phyloP scores from a whole-genome alignment of 495 filamentous ascomycete species.

The Daldinia vernicosa region DNA sequence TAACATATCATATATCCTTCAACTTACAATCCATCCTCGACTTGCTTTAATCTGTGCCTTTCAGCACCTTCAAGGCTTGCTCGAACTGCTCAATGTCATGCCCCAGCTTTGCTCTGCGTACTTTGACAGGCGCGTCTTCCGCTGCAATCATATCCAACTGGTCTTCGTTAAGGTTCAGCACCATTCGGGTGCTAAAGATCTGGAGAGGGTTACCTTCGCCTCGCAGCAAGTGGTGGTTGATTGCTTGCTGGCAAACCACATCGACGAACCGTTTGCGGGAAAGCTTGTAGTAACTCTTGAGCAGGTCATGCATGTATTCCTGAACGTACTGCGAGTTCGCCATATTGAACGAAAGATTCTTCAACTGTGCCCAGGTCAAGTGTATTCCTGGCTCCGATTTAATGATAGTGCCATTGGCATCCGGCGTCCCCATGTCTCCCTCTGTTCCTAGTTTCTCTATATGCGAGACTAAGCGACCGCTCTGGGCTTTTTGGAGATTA shows the following conservation, averaged over 20 bases:
- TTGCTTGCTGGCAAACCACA: constrained; percentile 53
- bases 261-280: constrained; percentile 66
- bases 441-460: constrained; percentile 24
- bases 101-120: constrained; percentile 41
- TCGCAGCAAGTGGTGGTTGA: constrained; percentile 50
- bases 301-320: constrained; percentile 65
- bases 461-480: constrained; percentile 36
- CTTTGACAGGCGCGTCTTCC: constrained; percentile 38
- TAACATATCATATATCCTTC: not conserved
- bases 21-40: not conserved
- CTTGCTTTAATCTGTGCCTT: constrained; percentile 12
- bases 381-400: constrained; percentile 3
- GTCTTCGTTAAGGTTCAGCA: constrained; percentile 34
- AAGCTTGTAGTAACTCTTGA: constrained; percentile 69
- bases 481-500: constrained; percentile 54
- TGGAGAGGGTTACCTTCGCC: constrained; percentile 31
- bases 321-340: constrained; percentile 58
- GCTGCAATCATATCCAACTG: constrained; percentile 43
- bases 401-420: not conserved
- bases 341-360: constrained; percentile 45
- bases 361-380: constrained; percentile 23
- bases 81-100: constrained; percentile 42
- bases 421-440: not conserved
- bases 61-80: constrained; percentile 42
- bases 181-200: constrained; percentile 35